A percentile compares a stretch with the other conserved stretches of the same genome.
Conservation (phyloP, 768 basidiomycete species). For the Boletales sp. region DNA sequence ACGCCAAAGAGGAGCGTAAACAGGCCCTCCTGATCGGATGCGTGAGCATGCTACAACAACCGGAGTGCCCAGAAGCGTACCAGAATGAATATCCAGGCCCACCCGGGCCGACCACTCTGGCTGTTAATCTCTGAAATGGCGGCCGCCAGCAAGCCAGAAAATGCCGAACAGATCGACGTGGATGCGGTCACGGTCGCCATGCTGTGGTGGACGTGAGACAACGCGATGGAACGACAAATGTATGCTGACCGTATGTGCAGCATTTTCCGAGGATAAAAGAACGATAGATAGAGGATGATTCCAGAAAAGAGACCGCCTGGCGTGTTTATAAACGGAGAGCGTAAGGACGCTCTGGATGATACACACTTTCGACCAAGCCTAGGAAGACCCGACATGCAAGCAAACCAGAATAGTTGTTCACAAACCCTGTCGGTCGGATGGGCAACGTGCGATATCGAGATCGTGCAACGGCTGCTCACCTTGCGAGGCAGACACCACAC, state of each 20-base stretch:
- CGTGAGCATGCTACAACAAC: not conserved
- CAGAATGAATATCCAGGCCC: conserved; percentile 63
- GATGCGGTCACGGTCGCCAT: conserved; percentile 37
- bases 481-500: conserved; percentile 58
- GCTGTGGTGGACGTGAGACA: conserved; percentile 16
- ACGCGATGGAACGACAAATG: not conserved
- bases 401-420: conserved; percentile 49
- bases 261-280: conserved; percentile 35
- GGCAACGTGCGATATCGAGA: not conserved
- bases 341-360: not conserved
- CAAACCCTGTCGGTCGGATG: conserved; percentile 34
- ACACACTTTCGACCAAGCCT: conserved; percentile 56
- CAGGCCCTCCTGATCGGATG: conserved; percentile 44
- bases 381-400: conserved; percentile 44
- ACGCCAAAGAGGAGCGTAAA: conserved; percentile 60
- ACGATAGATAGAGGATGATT: conserved; percentile 48
- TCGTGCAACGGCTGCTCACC: conserved; percentile 28
- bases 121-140: conserved; percentile 56
- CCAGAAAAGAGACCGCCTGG: conserved; percentile 45
- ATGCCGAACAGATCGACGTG: conserved; percentile 53
- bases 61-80: conserved; percentile 21
- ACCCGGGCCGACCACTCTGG: conserved; percentile 47
- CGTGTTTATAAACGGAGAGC: conserved; percentile 1
- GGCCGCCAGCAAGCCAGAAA: conserved; percentile 60
- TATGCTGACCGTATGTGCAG: conserved; percentile 18